Base-by-base conservation (phyloP, 768 basidiomycete species). In the Kwoniella mangroviensis region DNA sequence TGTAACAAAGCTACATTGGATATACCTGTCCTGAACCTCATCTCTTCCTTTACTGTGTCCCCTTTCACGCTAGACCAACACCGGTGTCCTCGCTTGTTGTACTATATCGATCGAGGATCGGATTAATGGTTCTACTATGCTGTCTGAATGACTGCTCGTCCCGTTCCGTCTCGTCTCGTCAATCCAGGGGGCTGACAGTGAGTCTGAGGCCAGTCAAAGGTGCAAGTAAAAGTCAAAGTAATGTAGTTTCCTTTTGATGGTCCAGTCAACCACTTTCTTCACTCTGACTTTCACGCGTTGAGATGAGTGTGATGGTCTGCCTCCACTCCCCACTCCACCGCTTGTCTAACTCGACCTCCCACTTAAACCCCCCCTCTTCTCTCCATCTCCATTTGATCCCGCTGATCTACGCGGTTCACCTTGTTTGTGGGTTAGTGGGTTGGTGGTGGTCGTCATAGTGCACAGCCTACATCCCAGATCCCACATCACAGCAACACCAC, bases 11-110 rank as follows among this genome's bases (percentile, higher is more conserved):
- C 57, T 21, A 79, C 74, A 63, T 83, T 81, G 40, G 66, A 65
- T 34, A 83, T 78, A 15, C 75, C 68, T 10, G 82, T 81, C 59
- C 82, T 64, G 73, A 83, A 83, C 34, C 82, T 68, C 82, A 83
- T 83, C 24, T 24, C 67, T 60, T 4, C 28, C 22, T 51, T 42
- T n/a, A n/a, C n/a, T n/a, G n/a, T n/a, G n/a, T n/a, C n/a, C n/a
- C n/a, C n/a, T n/a, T n/a, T n/a, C n/a, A n/a, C n/a, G n/a, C n/a
- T n/a, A n/a, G n/a, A n/a, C n/a, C n/a, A n/a, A n/a, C n/a, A n/a
- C n/a, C n/a, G n/a, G n/a, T n/a, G n/a, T n/a, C n/a, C n/a, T n/a
- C n/a, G n/a, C n/a, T n/a, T n/a, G n/a, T n/a, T n/a, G n/a, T n/a
- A n/a, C n/a, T n/a, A n/a, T n/a, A n/a, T n/a, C n/a, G n/a, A n/a